phyloP scores from a whole-genome alignment of 345 rosid species.

The Fremontodendron californicum region DNA sequence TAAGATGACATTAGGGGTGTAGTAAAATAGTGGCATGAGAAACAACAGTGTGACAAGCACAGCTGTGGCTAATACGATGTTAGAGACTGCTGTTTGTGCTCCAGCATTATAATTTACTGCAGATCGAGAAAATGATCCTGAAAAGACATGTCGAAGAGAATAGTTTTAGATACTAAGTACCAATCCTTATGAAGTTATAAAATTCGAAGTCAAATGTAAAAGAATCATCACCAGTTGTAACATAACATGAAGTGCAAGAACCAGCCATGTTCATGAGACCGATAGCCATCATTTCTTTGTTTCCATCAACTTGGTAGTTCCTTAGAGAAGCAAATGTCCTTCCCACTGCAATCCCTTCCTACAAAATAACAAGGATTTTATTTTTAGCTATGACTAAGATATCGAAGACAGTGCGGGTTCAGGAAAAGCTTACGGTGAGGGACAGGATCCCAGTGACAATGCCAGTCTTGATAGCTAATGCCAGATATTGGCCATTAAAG shows the following conservation, averaged over 20 bases:
- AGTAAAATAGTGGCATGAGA: slow-evolving; percentile 89
- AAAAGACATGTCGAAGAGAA: slow-evolving; percentile 3
- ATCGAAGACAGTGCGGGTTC: not conserved
- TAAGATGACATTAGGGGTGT: slow-evolving; percentile 83
- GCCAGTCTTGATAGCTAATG: slow-evolving; percentile 80
- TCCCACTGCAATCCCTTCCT: slow-evolving; percentile 99
- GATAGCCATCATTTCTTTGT: slow-evolving; percentile 98
- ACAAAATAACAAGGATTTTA: slow-evolving; percentile 8
- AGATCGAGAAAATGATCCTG: slow-evolving; percentile 94
- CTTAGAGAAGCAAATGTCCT: slow-evolving; percentile 86
- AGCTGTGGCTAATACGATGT: slow-evolving; percentile 75
- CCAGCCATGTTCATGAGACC: slow-evolving; percentile 97
- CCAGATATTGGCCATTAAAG: slow-evolving; percentile 55
- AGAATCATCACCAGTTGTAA: slow-evolving; percentile 60
- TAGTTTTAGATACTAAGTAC: not conserved
- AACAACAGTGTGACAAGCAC: slow-evolving; percentile 89
- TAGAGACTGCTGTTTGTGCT: slow-evolving; percentile 78
- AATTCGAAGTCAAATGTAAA: not conserved
- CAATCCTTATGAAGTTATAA: not conserved
- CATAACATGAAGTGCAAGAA: slow-evolving; percentile 87
- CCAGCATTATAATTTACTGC: slow-evolving; percentile 95
- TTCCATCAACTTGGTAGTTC: slow-evolving; percentile 92
- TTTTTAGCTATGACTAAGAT: not conserved
- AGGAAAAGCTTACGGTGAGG: slow-evolving; percentile 61
- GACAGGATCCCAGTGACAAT: slow-evolving; percentile 80